A percentile compares a stretch with the other conserved stretches of the same genome.
Conservation (phyloP, 495 filamentous ascomycete species). For the Tricharina praecox region DNA sequence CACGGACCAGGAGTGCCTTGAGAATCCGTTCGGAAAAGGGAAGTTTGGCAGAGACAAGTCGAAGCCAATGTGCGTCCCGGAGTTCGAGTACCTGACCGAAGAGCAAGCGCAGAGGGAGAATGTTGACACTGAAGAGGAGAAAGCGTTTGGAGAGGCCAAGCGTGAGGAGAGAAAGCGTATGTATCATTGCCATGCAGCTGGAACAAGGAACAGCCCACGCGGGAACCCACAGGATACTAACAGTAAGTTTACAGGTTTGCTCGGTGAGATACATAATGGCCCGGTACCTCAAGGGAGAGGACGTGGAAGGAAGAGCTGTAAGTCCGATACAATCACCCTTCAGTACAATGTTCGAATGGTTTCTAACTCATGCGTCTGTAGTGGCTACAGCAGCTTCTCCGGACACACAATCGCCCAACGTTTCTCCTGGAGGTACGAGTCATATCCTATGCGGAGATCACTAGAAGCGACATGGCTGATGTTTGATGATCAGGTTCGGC, state of each 20-base stretch:
- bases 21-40: conserved; percentile 81
- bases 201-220: not conserved
- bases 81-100: conserved; percentile 56
- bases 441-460: too few species aligned
- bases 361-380: conserved; percentile 2
- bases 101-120: conserved; percentile 72
- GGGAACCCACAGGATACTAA: not conserved
- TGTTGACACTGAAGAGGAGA: conserved; percentile 71
- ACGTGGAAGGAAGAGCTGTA: conserved; percentile 6
- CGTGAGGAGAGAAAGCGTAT: conserved; percentile 65
- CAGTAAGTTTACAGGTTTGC: not conserved
- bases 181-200: conserved; percentile 21
- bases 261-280: conserved; percentile 4
- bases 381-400: conserved; percentile 23
- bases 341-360: not conserved
- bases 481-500: conserved; percentile 1
- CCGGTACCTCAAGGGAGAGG: not conserved
- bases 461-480: too few species aligned
- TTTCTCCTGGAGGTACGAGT: not conserved
- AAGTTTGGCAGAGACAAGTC: conserved; percentile 42
- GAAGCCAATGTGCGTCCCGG: conserved; percentile 63
- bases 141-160: conserved; percentile 73
- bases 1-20: conserved; percentile 56
- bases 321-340: not conserved
- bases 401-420: conserved; percentile 19